Evolutionary conservation across 177 flowering plant species (phyloP), one percentile per base, ranked within the genome.

Genomic region (Tripterygium wilfordii): DNA sequence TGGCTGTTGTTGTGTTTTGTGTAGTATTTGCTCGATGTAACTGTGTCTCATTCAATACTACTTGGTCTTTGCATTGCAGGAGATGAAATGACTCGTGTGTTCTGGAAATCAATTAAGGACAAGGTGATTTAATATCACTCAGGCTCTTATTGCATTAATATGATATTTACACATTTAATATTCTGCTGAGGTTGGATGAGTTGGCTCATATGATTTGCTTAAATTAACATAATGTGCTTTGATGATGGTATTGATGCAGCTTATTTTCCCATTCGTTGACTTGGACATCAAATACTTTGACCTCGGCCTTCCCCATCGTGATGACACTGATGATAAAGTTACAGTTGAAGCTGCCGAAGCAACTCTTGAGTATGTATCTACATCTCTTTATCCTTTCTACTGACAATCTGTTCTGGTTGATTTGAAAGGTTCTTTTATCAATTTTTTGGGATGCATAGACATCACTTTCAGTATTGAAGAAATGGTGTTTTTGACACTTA

Each of bases 281-380:
- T 69, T 90, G 82, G 97, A 90, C 54, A 87, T 90, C 12, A 90
- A 90, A 68, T 90, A 90, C 63, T 90, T 77, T 62, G 96, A 87
- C 56, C 85, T 90, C 32, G 97, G 96, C 10, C 83, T 90, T 48
- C 79, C 81, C 40, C 53, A 80, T 40, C 96, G 97, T 57, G 95
- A 90, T 64, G 91, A 74, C 39, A 90, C 97, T 31, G 89, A 85
- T 72, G 97, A 90, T 62, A 84, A 75, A 68, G 96, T 90, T 44
- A 90, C 97, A 0, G 39, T 87, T 63, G 96, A 90, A 70, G 87
- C 96, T 70, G 97, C 97, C 24, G 96, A 90, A 69, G 98, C 98
- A 26, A 83, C 98, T 48, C 80, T 80, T 1, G 88, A 83, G 98
- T 90, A 82, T 49, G 80, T 56, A 3, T 31, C 36, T 6, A 12